phyloP scores from a whole-genome alignment of 345 rosid species.

The Ceriops zippeliana region DNA sequence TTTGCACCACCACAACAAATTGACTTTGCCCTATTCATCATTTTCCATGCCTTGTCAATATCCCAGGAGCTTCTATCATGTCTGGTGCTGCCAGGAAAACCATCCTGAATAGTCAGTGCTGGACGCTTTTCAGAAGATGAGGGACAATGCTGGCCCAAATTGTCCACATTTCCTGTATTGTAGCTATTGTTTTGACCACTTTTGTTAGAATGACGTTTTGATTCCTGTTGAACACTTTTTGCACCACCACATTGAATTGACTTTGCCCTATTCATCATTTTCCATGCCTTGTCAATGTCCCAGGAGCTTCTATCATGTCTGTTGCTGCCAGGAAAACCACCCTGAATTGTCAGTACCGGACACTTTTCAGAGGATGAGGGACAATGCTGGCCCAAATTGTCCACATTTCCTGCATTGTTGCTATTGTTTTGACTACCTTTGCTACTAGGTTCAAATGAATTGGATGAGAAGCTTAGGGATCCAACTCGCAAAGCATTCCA shows the following conservation, averaged over 20 bases:
- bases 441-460: conserved; percentile 20
- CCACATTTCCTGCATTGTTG: background rate
- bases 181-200: conserved; percentile 4
- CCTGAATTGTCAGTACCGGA: conserved; percentile 15
- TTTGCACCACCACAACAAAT: conserved; percentile 13
- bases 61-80: conserved; percentile 19
- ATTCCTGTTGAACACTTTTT: conserved; percentile 5
- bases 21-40: conserved; percentile 52
- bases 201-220: conserved; percentile 14
- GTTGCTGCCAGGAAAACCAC: conserved; percentile 1
- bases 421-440: conserved; percentile 7
- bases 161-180: background rate
- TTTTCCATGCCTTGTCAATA: conserved; percentile 57
- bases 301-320: conserved; percentile 9
- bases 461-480: conserved; percentile 38
- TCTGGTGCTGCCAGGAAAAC: background rate
- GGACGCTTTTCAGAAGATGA: conserved; percentile 22
- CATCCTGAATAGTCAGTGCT: conserved; percentile 15
- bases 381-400: conserved; percentile 18
- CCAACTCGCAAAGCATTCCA: conserved; percentile 48
- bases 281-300: conserved; percentile 55
- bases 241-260: conserved; percentile 20
- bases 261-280: conserved; percentile 56
- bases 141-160: conserved; percentile 18
- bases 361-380: conserved; percentile 21